phyloP scores from a whole-genome alignment of 805 yeast species.

The Zygosaccharomyces siamensis region DNA sequence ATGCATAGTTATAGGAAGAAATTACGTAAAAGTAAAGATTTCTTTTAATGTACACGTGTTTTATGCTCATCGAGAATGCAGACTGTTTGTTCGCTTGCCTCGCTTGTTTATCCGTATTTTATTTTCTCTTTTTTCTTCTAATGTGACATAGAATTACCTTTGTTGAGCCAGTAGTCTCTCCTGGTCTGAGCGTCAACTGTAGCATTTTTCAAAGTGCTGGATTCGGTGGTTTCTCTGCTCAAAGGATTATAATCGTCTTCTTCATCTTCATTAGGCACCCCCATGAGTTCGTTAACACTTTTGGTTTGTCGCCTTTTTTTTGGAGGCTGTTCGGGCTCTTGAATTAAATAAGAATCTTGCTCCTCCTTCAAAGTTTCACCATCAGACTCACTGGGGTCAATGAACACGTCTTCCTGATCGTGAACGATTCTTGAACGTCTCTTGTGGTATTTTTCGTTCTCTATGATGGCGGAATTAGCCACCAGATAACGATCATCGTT shows the following conservation, averaged over 20 bases:
- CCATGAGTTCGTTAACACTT: slow-evolving; percentile 26
- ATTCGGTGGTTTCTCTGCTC: slow-evolving; percentile 1
- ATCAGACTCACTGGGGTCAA: slow-evolving; percentile 24
- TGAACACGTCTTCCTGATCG: slow-evolving; percentile 20
- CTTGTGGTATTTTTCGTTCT: slow-evolving; percentile 30
- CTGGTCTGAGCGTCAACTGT: slow-evolving; percentile 33
- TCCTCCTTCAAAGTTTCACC: slow-evolving; percentile 23
- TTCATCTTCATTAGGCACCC: slow-evolving; percentile 26
- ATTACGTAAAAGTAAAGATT: slow-evolving; percentile 24
- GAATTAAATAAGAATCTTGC: slow-evolving; percentile 20
- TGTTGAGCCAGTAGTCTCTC: slow-evolving; percentile 34
- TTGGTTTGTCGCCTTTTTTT: slow-evolving; percentile 15
- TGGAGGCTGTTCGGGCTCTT: slow-evolving; percentile 11
- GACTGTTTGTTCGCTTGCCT: neutral
- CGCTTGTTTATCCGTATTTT: neutral
- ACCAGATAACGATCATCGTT: slow-evolving; percentile 67
- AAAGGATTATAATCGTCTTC: slow-evolving; percentile 24
- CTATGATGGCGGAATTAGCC: slow-evolving; percentile 50
- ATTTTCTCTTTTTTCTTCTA: neutral
- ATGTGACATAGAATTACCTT: slow-evolving; percentile 19
- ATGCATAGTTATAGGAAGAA: slow-evolving; percentile 37
- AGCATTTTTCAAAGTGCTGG: slow-evolving; percentile 11
- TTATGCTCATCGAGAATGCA: neutral
- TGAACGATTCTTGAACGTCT: slow-evolving; percentile 23
- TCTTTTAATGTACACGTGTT: neutral